Conservation (phyloP, 2,329 filamentous ascomycete species). For the Coniochaeta sp. region DNA sequence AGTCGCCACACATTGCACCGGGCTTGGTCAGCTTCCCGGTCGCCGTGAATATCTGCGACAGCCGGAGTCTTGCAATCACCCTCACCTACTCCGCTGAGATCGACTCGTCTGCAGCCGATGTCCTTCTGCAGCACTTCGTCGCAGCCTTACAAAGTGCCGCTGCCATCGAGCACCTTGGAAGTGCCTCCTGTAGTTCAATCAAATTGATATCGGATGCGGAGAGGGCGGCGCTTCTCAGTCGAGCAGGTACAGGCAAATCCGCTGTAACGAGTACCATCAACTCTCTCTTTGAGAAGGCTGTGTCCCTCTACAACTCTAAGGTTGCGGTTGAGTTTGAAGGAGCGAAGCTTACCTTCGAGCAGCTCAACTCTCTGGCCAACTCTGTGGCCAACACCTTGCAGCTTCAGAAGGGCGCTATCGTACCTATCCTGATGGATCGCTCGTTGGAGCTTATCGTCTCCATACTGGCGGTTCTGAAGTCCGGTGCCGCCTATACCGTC, state of each 20-base stretch:
- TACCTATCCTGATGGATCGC: constrained; percentile 5
- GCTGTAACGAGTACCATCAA: not conserved
- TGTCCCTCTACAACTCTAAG: constrained; percentile 3
- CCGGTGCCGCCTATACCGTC: not conserved
- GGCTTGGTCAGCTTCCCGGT: not conserved
- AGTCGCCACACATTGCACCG: not conserved
- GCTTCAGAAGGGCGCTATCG: not conserved
- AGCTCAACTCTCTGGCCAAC: constrained; percentile 6
- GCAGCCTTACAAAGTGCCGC: not conserved
- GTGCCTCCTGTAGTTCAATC: not conserved
- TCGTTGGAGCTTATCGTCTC: not conserved
- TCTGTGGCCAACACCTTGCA: constrained; percentile 1
- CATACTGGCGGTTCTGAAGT: not conserved
- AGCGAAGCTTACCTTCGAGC: constrained; percentile 4
- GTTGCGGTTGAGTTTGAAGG: constrained; percentile 4
- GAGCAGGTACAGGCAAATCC: not conserved
- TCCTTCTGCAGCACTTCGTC: not conserved
- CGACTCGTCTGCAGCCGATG: not conserved
- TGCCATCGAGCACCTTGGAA: not conserved
- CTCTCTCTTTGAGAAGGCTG: not conserved
- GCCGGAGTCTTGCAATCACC: not conserved
- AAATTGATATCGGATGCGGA: not conserved
- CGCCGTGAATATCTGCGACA: not conserved
- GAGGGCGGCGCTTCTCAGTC: not conserved
- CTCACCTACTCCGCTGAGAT: not conserved